Percentiles rank a stretch among this genome's conserved stretches.
These are phyloP conservation scores for Musa itinerans DNA, from an alignment of 176 grass and related monocot species.

Conservation along the genomic window DNA sequence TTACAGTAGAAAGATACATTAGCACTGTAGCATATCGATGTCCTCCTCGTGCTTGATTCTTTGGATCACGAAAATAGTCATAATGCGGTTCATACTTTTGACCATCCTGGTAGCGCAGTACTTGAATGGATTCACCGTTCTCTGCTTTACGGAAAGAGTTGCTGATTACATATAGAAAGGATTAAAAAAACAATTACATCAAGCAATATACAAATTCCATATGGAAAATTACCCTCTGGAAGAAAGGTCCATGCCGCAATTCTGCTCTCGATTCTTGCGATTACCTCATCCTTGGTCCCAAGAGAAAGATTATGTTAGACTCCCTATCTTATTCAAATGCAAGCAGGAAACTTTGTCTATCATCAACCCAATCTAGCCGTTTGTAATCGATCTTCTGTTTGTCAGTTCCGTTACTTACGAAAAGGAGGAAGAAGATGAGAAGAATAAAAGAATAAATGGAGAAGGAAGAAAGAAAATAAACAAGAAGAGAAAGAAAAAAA, in stretches of 20 bases:
- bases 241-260: conserved; percentile 21
- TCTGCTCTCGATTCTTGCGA: conserved; percentile 16
- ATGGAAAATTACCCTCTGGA: conserved; percentile 7
- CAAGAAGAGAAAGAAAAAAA: too few species aligned
- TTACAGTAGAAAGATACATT: conserved; percentile 14
- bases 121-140: conserved; percentile 12
- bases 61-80: neutral
- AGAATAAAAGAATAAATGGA: too few species aligned
- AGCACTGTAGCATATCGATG: conserved; percentile 1
- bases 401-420: fast-evolving
- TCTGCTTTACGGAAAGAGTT: neutral
- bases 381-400: too few species aligned
- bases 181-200: neutral
- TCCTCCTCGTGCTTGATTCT: neutral
- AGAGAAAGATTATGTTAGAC: neutral
- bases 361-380: too few species aligned
- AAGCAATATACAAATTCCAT: neutral
- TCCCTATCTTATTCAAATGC: neutral
- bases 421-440: too few species aligned
- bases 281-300: conserved; percentile 5
- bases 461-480: too few species aligned
- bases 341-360: too few species aligned
- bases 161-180: too few species aligned
- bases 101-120: conserved; percentile 7
- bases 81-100: conserved; percentile 1